Evolutionary conservation across 192 early-diverging fungal species (phyloP).

Genomic region (Backusella australiensis): DNA sequence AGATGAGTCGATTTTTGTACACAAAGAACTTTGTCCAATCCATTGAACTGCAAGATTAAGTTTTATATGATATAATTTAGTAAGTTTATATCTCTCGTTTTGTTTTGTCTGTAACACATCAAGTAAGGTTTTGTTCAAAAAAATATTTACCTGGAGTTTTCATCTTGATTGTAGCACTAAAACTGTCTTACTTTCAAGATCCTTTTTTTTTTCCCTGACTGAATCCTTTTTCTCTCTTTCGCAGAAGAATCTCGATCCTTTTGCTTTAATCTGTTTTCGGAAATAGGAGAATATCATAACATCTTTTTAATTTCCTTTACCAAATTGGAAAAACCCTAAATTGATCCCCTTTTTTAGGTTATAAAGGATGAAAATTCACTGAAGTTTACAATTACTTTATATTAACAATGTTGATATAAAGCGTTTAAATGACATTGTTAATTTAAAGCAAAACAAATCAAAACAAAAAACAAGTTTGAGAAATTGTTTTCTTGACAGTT

Average conservation of each 20-base stretch:
- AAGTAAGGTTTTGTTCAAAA: not conserved
- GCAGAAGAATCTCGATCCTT: too few species aligned
- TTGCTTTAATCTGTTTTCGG: not conserved
- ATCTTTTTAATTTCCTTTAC: not conserved
- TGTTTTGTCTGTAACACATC: not conserved
- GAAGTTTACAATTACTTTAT: not conserved
- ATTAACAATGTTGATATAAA: not conserved
- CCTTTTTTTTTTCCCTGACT: not conserved
- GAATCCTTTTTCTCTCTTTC: not conserved
- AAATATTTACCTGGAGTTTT: too few species aligned
- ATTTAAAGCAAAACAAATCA: not conserved
- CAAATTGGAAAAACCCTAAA: not conserved
- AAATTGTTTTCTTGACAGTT: not conserved
- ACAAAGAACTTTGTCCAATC: too few species aligned
- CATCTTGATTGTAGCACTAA: too few species aligned
- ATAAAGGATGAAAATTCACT: not conserved
- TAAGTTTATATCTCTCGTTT: too few species aligned
- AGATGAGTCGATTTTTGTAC: too few species aligned
- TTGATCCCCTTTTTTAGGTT: not conserved
- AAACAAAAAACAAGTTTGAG: not conserved
- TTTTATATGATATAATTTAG: not conserved
- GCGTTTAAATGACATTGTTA: not conserved
- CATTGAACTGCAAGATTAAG: not conserved
- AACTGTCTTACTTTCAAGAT: not conserved
- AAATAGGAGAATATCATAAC: not conserved